These are phyloP conservation scores for Arthrobotrys megalospora DNA, from an alignment of 2,329 filamentous ascomycete genomes.

Conservation along the genomic window DNA sequence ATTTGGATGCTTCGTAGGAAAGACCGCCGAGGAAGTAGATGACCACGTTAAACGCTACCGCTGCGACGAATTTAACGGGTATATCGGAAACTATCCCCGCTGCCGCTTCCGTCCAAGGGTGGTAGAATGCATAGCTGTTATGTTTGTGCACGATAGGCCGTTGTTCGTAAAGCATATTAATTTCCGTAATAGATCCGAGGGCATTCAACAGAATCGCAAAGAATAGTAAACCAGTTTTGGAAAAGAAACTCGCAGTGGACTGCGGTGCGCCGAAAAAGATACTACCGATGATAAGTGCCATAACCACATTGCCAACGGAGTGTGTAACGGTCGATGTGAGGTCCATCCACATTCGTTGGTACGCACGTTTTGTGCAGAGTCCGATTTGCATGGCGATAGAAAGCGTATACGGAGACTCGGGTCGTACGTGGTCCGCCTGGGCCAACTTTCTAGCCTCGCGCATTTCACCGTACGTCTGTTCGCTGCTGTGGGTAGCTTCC, in stretches of 20 bases:
- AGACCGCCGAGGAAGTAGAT: conserved; percentile 74
- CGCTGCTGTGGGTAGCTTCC: conserved; percentile 69
- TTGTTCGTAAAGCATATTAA: conserved; percentile 69
- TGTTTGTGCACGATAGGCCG: conserved; percentile 71
- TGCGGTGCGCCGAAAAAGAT: conserved; percentile 73
- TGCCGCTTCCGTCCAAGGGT: conserved; percentile 72
- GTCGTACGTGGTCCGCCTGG: conserved; percentile 72
- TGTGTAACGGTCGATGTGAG: conserved; percentile 70
- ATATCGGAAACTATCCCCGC: conserved; percentile 73
- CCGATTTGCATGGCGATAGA: conserved; percentile 72
- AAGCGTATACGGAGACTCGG: conserved; percentile 74
- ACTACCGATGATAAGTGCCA: conserved; percentile 75
- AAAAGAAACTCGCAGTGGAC: conserved; percentile 72
- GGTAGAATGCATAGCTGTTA: conserved; percentile 69
- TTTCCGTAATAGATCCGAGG: conserved; percentile 73
- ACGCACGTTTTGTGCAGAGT: conserved; percentile 71
- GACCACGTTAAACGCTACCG: conserved; percentile 72
- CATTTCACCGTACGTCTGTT: conserved; percentile 67
- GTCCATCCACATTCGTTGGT: conserved; percentile 72
- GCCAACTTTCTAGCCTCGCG: conserved; percentile 70
- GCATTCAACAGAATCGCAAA: conserved; percentile 75
- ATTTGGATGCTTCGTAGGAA: conserved; percentile 68
- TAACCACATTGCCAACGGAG: conserved; percentile 71
- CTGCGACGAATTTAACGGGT: conserved; percentile 73
- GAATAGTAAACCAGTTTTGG: conserved; percentile 74